A percentile compares a stretch with the other conserved stretches of the same genome.
phyloP scores from a whole-genome alignment of 257 asterid genomes.

The Nyctanthes arbortristis region DNA sequence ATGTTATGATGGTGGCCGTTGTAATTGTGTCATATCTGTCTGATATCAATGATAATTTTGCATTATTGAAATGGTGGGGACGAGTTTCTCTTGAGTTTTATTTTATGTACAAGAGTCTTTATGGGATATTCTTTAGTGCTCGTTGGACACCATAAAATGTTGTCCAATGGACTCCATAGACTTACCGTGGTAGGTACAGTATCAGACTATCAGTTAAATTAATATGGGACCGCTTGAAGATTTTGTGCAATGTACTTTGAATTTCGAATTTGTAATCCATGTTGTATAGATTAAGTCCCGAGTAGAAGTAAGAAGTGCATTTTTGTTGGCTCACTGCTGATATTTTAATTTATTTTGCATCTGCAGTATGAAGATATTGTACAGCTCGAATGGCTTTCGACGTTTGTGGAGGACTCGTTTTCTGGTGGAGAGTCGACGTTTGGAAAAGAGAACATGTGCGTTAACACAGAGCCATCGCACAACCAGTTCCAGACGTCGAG shows the following conservation, averaged over 20 bases:
- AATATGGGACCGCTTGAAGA: not conserved
- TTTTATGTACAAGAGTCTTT: no score
- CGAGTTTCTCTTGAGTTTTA: not conserved
- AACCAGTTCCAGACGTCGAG: constrained; percentile 64
- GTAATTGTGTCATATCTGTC: not conserved
- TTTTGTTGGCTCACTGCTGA: not conserved
- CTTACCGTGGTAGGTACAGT: not conserved
- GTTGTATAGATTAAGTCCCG: no score
- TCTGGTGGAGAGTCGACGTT: constrained; percentile 60
- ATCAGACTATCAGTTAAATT: not conserved
- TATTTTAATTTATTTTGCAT: constrained; percentile 9
- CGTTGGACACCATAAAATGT: no score
- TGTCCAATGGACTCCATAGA: no score
- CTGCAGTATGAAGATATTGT: constrained; percentile 78
- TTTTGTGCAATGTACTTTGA: not conserved
- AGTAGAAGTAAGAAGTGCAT: no score
- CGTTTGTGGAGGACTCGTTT: constrained; percentile 80
- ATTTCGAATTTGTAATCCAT: no score
- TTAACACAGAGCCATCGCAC: constrained; percentile 30
- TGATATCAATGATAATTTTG: not conserved
- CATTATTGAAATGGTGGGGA: not conserved
- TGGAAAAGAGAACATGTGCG: constrained; percentile 42
- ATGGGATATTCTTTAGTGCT: no score
- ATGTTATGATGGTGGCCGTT: no score
- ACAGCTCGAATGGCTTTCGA: constrained; percentile 71